Base-by-base conservation (phyloP, 345 rosid species). In the Eucalyptus polybractea region DNA sequence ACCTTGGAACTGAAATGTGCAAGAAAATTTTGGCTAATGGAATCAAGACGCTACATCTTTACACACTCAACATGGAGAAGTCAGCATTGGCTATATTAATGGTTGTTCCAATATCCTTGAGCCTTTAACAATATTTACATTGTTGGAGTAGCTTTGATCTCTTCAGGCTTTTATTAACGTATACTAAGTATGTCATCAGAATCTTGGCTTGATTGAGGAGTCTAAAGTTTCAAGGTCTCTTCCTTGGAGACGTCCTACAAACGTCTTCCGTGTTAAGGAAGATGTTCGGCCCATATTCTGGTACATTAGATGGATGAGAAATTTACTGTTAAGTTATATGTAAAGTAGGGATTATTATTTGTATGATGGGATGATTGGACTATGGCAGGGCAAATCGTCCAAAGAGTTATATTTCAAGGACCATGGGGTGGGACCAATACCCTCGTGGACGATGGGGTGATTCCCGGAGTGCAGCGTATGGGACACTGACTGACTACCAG, bases 1-100 rank as follows among this genome's bases (percentile, higher is more conserved):
- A 98, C 93, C 96, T 93, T 91, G 99, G 97, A 91, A 94, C 99
- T 21, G 99, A 98, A 93, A 97, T 96, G 99, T 98, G 99, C 95
- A 95, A 93, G 93, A 97, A 98, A 94, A 95, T 98, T 91, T 89
- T 98, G 88, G 97, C 98, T 88, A 95, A 95, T 94, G 99, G 99
- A 44, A 96, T 98, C 90, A 95, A 92, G 91, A 94, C 98, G 7
- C 80, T 98, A 90, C 99, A 98, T 92, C 96, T 98, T 24, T 98
- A 98, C 91, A 96, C 99, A 24, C 92, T 98, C 85, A 98, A 98
- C 91, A 95, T 96, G 97, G 99, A 98, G 94, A 98, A 96, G 89
- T 95, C 99, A 42, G 99, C 99, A 50, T 89, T 97, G 89, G 99
- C 96, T 80, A 98, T 98, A 87, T 88, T 98, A 45, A 94, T 92